Conservation (phyloP, 345 rosid species). For the Erysimum cheiranthoides region DNA sequence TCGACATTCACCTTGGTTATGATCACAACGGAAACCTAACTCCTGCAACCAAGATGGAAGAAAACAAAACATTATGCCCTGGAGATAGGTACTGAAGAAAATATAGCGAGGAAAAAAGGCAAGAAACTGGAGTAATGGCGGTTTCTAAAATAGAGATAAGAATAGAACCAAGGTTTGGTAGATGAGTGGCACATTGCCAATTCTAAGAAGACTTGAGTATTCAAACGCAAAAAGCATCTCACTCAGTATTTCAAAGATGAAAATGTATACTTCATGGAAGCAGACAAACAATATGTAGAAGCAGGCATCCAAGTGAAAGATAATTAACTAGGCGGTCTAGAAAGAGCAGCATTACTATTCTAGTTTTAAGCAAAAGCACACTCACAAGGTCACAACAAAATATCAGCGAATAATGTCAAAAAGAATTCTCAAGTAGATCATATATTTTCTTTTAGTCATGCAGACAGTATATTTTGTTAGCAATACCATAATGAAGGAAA, state of each 20-base stretch:
- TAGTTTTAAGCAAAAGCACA: slow-evolving; percentile 23
- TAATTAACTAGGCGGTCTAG: slow-evolving; percentile 1
- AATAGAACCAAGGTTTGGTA: slow-evolving; percentile 21
- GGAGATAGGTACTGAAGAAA: no score
- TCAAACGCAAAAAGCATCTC: slow-evolving; percentile 22
- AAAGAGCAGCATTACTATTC: slow-evolving; percentile 20
- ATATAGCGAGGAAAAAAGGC: slow-evolving; percentile 28
- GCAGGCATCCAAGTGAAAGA: slow-evolving; percentile 17
- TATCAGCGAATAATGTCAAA: slow-evolving; percentile 7
- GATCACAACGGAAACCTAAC: slow-evolving; percentile 87
- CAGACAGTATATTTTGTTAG: slow-evolving; percentile 2
- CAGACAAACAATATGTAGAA: slow-evolving; percentile 14
- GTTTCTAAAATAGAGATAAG: slow-evolving; percentile 10
- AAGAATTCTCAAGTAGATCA: slow-evolving; percentile 23
- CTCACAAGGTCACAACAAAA: slow-evolving; percentile 18
- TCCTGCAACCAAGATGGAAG: slow-evolving; percentile 74
- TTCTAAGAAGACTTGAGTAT: slow-evolving; percentile 27
- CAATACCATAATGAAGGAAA: slow-evolving; percentile 13
- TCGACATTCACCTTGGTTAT: slow-evolving; percentile 94
- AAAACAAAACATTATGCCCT: no score
- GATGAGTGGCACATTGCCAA: slow-evolving; percentile 28
- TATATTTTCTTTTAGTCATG: slow-evolving; percentile 13
- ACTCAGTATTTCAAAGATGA: slow-evolving; percentile 33
- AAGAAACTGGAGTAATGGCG: slow-evolving; percentile 4
- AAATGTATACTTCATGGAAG: neutral